phyloP scores from a whole-genome alignment of 768 basidiomycete genomes.

The Lentinula edodes region DNA sequence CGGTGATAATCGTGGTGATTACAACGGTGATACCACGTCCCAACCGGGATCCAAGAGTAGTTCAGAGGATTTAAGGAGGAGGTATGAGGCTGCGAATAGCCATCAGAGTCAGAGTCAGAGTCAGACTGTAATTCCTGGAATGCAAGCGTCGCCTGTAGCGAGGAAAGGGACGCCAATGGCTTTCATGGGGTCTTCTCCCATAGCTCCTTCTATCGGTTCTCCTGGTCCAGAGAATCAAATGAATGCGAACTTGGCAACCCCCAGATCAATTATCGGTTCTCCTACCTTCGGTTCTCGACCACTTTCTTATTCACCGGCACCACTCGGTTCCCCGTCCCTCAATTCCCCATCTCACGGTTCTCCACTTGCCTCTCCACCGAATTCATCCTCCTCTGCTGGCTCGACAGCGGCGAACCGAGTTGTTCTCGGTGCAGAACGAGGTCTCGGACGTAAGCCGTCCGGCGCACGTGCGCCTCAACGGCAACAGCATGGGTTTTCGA shows the following conservation, averaged over 20 bases:
- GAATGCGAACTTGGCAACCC: too few relatives aligned
- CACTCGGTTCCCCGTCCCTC: neutral
- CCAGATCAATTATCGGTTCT: neutral
- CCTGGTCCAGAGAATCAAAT: neutral
- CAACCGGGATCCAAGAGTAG: neutral
- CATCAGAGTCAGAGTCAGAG: too few relatives aligned
- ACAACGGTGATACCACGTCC: neutral
- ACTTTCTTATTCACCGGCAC: neutral
- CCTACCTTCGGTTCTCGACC: neutral
- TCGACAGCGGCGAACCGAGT: neutral
- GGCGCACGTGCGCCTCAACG: constrained; percentile 64
- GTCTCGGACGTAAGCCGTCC: constrained; percentile 66
- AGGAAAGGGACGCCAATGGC: constrained; percentile 35
- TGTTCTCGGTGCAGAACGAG: constrained; percentile 8
- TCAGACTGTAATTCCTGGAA: too few relatives aligned
- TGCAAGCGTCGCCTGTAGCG: constrained; percentile 12
- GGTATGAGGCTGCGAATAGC: neutral
- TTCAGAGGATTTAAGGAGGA: neutral
- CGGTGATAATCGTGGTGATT: neutral
- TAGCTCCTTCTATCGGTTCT: neutral
- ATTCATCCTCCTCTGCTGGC: neutral
- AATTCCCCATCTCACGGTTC: neutral
- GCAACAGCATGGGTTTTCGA: neutral
- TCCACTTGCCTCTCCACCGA: neutral
- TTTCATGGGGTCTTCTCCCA: constrained; percentile 11